Evolutionary conservation across 2,329 filamentous ascomycete genomes (phyloP), one percentile per base, ranked within the genome.

Genomic region (Aureobasidium sp.): DNA sequence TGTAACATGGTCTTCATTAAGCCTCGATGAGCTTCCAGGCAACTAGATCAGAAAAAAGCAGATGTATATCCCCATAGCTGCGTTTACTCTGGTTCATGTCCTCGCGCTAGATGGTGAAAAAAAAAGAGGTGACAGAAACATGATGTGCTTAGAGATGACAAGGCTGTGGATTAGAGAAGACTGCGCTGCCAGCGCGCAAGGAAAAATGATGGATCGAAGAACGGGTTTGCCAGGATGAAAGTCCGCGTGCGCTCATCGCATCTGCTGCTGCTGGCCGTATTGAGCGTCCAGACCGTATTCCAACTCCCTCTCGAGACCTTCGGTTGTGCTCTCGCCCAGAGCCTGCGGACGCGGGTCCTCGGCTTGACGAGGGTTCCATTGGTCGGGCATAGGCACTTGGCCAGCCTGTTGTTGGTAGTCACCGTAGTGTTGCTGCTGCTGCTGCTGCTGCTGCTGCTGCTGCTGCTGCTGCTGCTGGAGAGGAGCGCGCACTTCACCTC

Each of bases 311-410:
- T 74, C 75, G 73, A 81, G 63, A 68, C 68, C 49, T 65, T 69
- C 54, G 19, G 50, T n/a, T 29, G 45, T 55, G 29, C 57, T 58
- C 46, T 60, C 57, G 21, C 60, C 68, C 67, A 68, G 74, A 70
- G 69, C 74, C 70, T 86, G 83, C 49, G 84, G 84, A 65, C 83
- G 76, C 13, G 84, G 84, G 63, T 86, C 81, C 68, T 86, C 83
- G 63, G 82, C 80, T 61, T 77, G 77, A 67, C 80, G 78, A 60
- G 81, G 77, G 64, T 81, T 78, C 66, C 82, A 81, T 67, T 82
- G 77, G 8, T 85, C 79, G 11, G 84, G 84, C 64, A 87, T 86
- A 4, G 84, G 84, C 37, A 86, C 81, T 62, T 82, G 80, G 58
- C 63, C 68, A 64, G 61, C 65, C 57, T 65, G 62, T 59, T 62